Evolutionary conservation across 2,329 filamentous ascomycete genomes (phyloP), one percentile per base, ranked within the genome.

Genomic region (Fusarium sororula): DNA sequence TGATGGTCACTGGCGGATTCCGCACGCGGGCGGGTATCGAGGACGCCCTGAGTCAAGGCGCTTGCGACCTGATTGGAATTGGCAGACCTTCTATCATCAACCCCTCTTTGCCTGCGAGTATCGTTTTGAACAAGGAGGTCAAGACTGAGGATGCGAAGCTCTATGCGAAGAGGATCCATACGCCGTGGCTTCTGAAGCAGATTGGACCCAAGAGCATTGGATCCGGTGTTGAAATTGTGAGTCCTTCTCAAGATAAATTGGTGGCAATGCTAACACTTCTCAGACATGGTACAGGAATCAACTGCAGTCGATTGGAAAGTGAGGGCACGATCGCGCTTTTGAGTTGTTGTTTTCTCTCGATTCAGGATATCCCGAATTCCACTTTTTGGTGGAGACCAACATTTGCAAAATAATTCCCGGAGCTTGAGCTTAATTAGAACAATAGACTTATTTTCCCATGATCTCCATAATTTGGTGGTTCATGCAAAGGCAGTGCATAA

Each of bases 1-100:
- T 90, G 38, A 87, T 90, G 83, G 85, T 93, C 7, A 92, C 90
- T 0, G 91, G 91, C 7, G 91, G 91, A 0, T 91, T 93, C 79
- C 85, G 90, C 3, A 87, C 85, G 0, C 75, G 84, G 0, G 61
- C 64, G 2, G 84, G 84, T 6, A 85, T 86, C 81, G 83, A 85
- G 55, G 78, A 74, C 0, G 85, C 84, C 0, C 63, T 86, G 9
- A 73, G 69, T 1, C 78, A 80, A 26, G 82, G 80, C 0, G 82
- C 77, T 10, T 86, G 85, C 51, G 84, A 86, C 37, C 61, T 86
- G 5, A 76, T 86, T 22, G 85, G 85, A 6, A 60, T 86, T 3
- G 85, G 75, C 0, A 72, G 85, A 7, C 84, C 85, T 17, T 77
- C 85, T 0, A 78, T 82, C 0, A 41, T 85, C 0, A 81, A 86